Percentiles rank a stretch among this genome's conserved stretches.
Evolutionary conservation across 2,329 filamentous ascomycete species (phyloP).

Genomic region (Ceratocystis cubensis): DNA sequence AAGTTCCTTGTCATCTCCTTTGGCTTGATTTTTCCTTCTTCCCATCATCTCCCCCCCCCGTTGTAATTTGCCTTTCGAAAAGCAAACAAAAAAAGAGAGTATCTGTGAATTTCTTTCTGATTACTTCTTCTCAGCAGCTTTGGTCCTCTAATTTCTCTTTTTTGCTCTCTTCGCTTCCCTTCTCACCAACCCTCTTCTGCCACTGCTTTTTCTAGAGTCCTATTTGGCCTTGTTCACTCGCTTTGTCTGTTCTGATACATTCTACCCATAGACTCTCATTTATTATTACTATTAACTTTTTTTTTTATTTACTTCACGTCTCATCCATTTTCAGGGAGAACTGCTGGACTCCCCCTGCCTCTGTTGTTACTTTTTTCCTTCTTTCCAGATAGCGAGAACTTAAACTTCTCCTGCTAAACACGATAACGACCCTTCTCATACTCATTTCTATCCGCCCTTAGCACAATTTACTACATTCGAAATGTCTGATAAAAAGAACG

Average conservation of each 20-base stretch:
- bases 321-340: conserved; percentile 9
- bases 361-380: not conserved
- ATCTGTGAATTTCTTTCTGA: not conserved
- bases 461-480: conserved; percentile 3
- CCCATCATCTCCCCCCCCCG: not conserved
- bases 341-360: not conserved
- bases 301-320: conserved; percentile 13
- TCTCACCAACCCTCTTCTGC: not conserved
- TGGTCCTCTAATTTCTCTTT: not conserved
- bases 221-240: conserved; percentile 11
- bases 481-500: conserved; percentile 86
- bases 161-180: conserved; percentile 1
- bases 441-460: not conserved
- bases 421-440: not conserved
- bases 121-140: not conserved
- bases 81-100: not conserved
- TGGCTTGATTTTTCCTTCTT: not conserved
- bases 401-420: not conserved
- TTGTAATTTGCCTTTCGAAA: not conserved
- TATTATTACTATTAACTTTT: not conserved
- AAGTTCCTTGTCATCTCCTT: conserved; percentile 2
- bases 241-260: conserved; percentile 5
- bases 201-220: conserved; percentile 3
- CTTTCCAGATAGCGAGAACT: not conserved
- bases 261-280: not conserved